Percentiles rank a stretch among this genome's conserved stretches.
phyloP scores from a whole-genome alignment of 208 protist genomes.

The Trypanosomatidae sp. region DNA sequence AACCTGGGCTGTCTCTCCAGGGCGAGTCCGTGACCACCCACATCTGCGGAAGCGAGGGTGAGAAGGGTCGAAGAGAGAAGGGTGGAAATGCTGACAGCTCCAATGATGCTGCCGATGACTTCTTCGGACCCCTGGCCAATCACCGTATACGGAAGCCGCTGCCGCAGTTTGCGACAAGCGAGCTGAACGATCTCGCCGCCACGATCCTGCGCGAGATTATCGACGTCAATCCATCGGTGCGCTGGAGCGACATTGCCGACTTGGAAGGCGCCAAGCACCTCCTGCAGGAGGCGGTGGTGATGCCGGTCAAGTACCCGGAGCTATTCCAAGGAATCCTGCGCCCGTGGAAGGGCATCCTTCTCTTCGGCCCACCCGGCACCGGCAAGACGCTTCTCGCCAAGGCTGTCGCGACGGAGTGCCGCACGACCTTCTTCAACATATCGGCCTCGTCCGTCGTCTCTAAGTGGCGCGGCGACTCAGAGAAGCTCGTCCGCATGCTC shows the following conservation, averaged over 20 bases:
- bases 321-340: conserved; percentile 91
- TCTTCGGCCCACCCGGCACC: conserved; percentile 97
- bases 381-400: conserved; percentile 98
- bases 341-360: conserved; percentile 97
- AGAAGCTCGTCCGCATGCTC: conserved; percentile 97
- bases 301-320: conserved; percentile 90
- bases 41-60: background rate
- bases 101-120: conserved; percentile 33
- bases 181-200: conserved; percentile 77
- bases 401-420: conserved; percentile 95
- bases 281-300: conserved; percentile 93
- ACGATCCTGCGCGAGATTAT: conserved; percentile 87
- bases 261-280: conserved; percentile 93
- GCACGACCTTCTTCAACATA: conserved; percentile 99
- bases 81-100: background rate
- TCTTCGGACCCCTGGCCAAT: conserved; percentile 25
- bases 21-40: conserved; percentile 14
- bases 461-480: conserved; percentile 98
- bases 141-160: conserved; percentile 70
- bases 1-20: conserved; percentile 7
- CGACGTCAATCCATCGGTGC: conserved; percentile 85
- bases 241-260: conserved; percentile 92
- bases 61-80: background rate
- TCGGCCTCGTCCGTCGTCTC: conserved; percentile 94
- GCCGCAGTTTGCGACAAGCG: conserved; percentile 71